Evolutionary conservation across 1,139 yeast species (phyloP), one percentile per base, ranked within the genome.

Genomic region (Suhomyces wounanorum): DNA sequence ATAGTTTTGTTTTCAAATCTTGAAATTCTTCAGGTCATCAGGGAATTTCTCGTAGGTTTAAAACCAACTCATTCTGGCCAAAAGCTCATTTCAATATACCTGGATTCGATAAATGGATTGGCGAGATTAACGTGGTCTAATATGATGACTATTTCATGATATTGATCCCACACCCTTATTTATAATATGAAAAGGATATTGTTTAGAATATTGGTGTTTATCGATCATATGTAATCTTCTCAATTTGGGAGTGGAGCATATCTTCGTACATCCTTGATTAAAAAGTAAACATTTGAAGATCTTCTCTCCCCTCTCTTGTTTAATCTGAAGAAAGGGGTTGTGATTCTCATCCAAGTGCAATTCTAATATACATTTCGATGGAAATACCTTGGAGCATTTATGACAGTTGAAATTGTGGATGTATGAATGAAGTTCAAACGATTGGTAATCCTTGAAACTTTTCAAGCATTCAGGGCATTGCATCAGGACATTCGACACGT

Each of bases 321-420:
- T 58, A 2, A 74, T 66, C 23, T 58, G 60, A n/a, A 65, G 59
- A 44, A 82, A 72, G 2, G 85, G 82, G 58, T 81, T 78, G 57
- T 83, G 87, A 48, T 68, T 67, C 54, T 83, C 87, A 33, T 73
- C 72, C 4, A 81, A 70, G 57, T 83, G 88, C 17, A 82, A 56
- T 5, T 72, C 69, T 26, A 83, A 62, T 9, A 75, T 57, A 26
- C 51, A 56, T 16, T 69, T 64, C 13, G 69, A 67, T 0, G 84
- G 83, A 53, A 82, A 78, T 46, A 61, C 63, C 41, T 62, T 66
- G 13, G 60, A 58, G 59, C 88, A 83, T 44, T 65, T 69, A 0
- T 56, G 49, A 57, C 87, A 83, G 1, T 62, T 60, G 38, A 38
- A 44, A 40, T 50, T 28, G 39, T 55, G 57, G 37, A 23, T 17